Conservation (phyloP, 2,329 filamentous ascomycete species). For the Raffaelea deltoideospora region DNA sequence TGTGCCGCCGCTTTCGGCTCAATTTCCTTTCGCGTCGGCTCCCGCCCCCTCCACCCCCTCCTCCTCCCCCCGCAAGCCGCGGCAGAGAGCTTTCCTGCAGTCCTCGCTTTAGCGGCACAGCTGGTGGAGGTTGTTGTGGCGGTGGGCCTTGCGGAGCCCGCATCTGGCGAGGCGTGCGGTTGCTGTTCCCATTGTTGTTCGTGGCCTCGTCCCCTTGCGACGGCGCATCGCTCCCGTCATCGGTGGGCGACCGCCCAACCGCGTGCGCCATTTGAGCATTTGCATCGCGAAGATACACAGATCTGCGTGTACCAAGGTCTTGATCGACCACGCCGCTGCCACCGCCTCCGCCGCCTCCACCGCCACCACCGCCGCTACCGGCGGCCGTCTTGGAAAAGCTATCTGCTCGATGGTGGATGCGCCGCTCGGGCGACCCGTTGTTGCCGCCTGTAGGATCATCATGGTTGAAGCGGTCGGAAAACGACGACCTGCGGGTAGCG, state of each 20-base stretch:
- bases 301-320: slow-evolving; percentile 14
- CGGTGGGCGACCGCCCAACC: slow-evolving; percentile 8
- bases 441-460: slow-evolving; percentile 4
- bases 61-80: slow-evolving; percentile 2
- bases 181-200: too few species aligned
- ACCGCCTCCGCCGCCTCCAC: neutral
- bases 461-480: slow-evolving; percentile 6
- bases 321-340: slow-evolving; percentile 7
- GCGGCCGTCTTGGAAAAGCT: slow-evolving; percentile 2
- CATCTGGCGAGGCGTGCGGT: slow-evolving; percentile 11
- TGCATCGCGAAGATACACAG: slow-evolving; percentile 13
- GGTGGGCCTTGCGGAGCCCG: slow-evolving; percentile 1
- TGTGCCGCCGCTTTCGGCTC: slow-evolving; percentile 26
- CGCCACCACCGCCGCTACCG: neutral
- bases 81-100: slow-evolving; percentile 10
- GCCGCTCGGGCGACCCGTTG: slow-evolving; percentile 11
- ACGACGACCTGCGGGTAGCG: slow-evolving; percentile 10
- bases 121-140: slow-evolving; percentile 3
- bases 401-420: slow-evolving; percentile 1
- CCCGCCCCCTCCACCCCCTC: slow-evolving; percentile 1
- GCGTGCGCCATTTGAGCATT: slow-evolving; percentile 7
- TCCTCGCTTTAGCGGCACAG: slow-evolving; percentile 11
- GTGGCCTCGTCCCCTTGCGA: slow-evolving; percentile 15
- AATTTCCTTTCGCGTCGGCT: slow-evolving; percentile 5
- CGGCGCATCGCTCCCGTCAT: slow-evolving; percentile 13